Evolutionary conservation across 2,329 filamentous ascomycete species (phyloP).

Genomic region (Fusarium secorum): DNA sequence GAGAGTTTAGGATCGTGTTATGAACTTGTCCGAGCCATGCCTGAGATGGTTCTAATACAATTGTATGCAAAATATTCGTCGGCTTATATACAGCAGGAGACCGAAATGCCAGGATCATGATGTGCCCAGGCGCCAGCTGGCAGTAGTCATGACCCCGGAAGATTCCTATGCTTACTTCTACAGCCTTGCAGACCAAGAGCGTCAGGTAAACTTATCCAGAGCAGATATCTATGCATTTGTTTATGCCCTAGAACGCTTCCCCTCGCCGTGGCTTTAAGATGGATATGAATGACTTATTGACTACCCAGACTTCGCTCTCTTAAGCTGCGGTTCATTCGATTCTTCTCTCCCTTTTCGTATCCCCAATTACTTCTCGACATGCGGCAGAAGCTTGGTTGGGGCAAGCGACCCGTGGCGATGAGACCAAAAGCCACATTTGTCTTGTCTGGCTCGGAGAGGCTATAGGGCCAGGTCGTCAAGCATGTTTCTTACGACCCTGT

Average conservation of each 20-base stretch:
- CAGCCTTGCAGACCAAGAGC: slow-evolving; percentile 46
- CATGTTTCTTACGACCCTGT: neutral
- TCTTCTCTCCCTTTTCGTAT: neutral
- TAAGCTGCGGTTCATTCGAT: slow-evolving; percentile 42
- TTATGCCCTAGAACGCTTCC: slow-evolving; percentile 47
- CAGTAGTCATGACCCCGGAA: neutral
- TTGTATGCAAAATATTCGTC: neutral
- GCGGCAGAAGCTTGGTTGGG: neutral
- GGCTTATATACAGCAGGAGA: neutral
- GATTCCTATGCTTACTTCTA: slow-evolving; percentile 44
- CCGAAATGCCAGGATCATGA: neutral
- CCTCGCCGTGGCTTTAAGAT: slow-evolving; percentile 41
- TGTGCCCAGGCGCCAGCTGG: neutral
- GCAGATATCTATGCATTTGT: slow-evolving; percentile 45
- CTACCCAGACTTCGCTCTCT: slow-evolving; percentile 44
- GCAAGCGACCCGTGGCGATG: neutral
- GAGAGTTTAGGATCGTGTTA: neutral
- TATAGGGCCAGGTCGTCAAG: neutral
- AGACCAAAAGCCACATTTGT: neutral
- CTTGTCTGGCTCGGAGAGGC: accelerated
- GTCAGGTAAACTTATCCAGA: slow-evolving; percentile 37
- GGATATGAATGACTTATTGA: slow-evolving; percentile 39
- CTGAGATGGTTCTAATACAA: too few species aligned
- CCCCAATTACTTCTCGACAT: neutral
- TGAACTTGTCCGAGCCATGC: neutral